Evolutionary conservation across 768 basidiomycete species (phyloP), one percentile per base, ranked within the genome.

Genomic region (Pleurotus platypus): DNA sequence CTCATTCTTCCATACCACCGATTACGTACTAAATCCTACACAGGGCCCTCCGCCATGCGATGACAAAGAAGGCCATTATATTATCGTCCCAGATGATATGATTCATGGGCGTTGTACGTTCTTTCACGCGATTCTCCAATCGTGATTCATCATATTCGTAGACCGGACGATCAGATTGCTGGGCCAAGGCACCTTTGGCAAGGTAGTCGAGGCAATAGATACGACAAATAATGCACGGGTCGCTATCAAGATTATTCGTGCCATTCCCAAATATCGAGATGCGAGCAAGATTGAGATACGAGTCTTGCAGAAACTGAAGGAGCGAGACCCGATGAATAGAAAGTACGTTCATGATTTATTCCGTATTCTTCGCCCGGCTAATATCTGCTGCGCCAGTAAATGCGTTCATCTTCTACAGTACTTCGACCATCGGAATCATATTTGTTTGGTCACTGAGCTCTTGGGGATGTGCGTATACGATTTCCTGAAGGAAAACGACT

Each of bases 31-130:
- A 38, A 63, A 87, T 85, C 76, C 83, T 61, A 80, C 86, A 62
- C 90, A 87, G 67, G 82, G 76, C 15, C 74, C 82, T 60, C 78
- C 84, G 49, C 75, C 90, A 56, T 97, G 93, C 75, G 94, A 97
- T 70, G 97, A 99, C 77, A 91, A 96, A 73, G 97, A 99, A 69
- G 97, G 97, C 12, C 97, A 99, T 76, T 99, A 95, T 72, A 95
- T 98, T 66, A 91, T 98, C 69, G 85, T 87, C 58, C 85, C 89
- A 51, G 92, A 93, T 72, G 95, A 94, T 74, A 80, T 93, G 66
- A 91, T 99, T 60, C 81, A 86, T 67, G 79, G 81, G 63, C 88
- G 91, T 64, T 96, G 95, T 92, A 73, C 64, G 87, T 78, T 22
- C 51, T 57, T 47, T 51, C 55, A 50, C 46, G 58, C 56, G 45